A percentile compares a stretch with the other conserved stretches of the same genome.
Conservation (phyloP, 371 early-diverging fungal genomes). For the Saksenaea vasiformis region DNA sequence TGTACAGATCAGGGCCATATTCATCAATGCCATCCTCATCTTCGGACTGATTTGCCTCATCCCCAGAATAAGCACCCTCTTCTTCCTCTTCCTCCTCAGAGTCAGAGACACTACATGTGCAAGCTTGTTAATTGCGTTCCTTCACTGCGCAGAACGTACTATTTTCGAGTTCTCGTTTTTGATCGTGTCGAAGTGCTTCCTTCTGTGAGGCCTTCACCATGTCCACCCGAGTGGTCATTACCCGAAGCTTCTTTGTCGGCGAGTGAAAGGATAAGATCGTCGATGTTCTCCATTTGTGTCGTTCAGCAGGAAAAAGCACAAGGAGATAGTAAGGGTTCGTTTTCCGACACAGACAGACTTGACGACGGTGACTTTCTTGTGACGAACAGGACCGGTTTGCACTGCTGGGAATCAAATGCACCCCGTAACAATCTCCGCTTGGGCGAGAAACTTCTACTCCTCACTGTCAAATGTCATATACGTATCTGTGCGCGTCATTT, state of each 20-base stretch:
- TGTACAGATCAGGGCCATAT: conserved; percentile 77
- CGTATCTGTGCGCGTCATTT: too few relatives aligned
- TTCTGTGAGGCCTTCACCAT: neutral
- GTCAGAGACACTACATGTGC: conserved; percentile 25
- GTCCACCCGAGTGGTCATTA: conserved; percentile 4
- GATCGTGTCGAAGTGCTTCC: conserved; percentile 1
- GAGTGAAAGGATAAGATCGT: conserved; percentile 22
- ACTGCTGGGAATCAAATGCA: too few relatives aligned
- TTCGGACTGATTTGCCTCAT: conserved; percentile 49
- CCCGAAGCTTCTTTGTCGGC: conserved; percentile 17
- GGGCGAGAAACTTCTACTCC: too few relatives aligned
- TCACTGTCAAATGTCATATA: too few relatives aligned
- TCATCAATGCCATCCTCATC: conserved; percentile 68
- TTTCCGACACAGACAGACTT: too few relatives aligned
- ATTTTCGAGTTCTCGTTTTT: conserved; percentile 4
- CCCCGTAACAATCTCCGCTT: too few relatives aligned
- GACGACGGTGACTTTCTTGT: too few relatives aligned
- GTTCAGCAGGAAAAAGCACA: neutral
- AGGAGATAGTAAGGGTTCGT: neutral
- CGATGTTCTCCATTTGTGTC: conserved; percentile 11
- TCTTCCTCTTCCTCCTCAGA: conserved; percentile 37
- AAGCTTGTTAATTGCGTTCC: neutral
- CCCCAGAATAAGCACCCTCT: conserved; percentile 30
- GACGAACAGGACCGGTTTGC: too few relatives aligned
- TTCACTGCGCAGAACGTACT: neutral